Base-by-base conservation (phyloP, 768 basidiomycete species). In the Leccinellum luteum region DNA sequence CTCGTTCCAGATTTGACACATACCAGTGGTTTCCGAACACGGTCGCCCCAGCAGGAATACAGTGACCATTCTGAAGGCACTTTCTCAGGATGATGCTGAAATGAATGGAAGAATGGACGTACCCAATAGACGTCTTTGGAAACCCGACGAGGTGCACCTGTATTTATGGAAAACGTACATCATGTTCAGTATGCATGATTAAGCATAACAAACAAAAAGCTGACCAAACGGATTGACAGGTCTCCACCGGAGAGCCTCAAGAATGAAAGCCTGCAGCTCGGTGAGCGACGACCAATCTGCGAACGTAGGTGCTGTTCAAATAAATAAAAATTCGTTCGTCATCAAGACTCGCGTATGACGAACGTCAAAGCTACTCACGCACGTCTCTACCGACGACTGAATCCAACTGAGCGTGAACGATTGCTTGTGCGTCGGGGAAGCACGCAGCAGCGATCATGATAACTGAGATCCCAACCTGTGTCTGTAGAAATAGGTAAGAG, bases 191-290 rank as follows among this genome's bases (percentile, higher is more conserved):
- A 13, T 41, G n/a, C 9, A 10, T 25, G 1, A 12, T 0, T 4
- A 15, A 32, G 21, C 1, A 30, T n/a, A 19, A 19, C 7, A 6
- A 15, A 2, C 9, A 4, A 15, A 1, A 6, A 4, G 17, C 64
- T 49, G 6, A 67, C 76, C 74, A 47, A 63, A 58, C 0, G 70
- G 64, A n/a, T 66, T 71, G 8, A 75, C 66, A 0, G 76, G 75
- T 34, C 77, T 59, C 78, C 78, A 78, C 15, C 78, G 63, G 61
- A 73, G 64, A 0, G 67, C 59, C 58, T 80, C 79, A 13, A 72
- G 61, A 13, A 75, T 64, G 56, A 76, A 78, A 0, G 78, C 77
- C 7, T 69, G 67, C 1, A 78, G 63, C 30, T 76, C 72, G 1
- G 72, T 64, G 10, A 79, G 69, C 4, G 58, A 50, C 0, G 66